A percentile compares a stretch with the other conserved stretches of the same genome.
Conservation (phyloP, 2,329 filamentous ascomycete genomes). For the Alternaria novae-zelandiae region DNA sequence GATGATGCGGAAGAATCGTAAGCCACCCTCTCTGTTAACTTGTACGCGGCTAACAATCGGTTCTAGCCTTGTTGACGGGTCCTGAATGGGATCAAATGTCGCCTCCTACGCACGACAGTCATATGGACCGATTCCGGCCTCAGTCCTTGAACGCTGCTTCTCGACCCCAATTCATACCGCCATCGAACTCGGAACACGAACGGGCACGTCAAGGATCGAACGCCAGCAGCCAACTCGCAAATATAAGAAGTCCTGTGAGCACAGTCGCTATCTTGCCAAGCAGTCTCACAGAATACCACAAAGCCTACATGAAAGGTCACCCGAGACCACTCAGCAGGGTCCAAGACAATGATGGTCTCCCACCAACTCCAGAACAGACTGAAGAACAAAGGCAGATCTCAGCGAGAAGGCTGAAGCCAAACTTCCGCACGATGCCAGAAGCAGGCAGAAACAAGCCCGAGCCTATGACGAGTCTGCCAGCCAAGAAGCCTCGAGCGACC, state of each 20-base stretch:
- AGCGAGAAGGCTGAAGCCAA: constrained; percentile 81
- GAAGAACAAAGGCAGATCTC: constrained; percentile 77
- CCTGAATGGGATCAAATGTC: constrained; percentile 63
- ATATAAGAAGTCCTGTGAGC: constrained; percentile 60
- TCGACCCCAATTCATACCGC: constrained; percentile 41
- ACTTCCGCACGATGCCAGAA: constrained; percentile 73
- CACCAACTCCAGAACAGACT: constrained; percentile 49
- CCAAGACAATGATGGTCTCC: constrained; percentile 45
- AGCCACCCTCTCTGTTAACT: constrained; percentile 52
- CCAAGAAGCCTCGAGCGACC: constrained; percentile 77
- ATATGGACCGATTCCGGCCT: constrained; percentile 40
- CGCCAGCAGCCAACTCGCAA: constrained; percentile 47
- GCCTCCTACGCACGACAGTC: constrained; percentile 58
- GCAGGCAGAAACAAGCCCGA: constrained; percentile 60
- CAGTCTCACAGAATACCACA: constrained; percentile 88
- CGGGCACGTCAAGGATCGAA: constrained; percentile 54
- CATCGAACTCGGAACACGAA: constrained; percentile 42
- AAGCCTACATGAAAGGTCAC: constrained; percentile 81
- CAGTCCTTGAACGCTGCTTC: constrained; percentile 42
- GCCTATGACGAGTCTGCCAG: constrained; percentile 61
- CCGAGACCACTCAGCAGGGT: constrained; percentile 40
- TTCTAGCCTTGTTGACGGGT: constrained; percentile 61
- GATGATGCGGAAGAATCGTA: constrained; percentile 92
- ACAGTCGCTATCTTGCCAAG: constrained; percentile 92
- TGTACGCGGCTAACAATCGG: constrained; percentile 19